Evolutionary conservation across 2,329 filamentous ascomycete genomes (phyloP), one percentile per base, ranked within the genome.

Genomic region (Sclerotinia sclerotiorum): DNA sequence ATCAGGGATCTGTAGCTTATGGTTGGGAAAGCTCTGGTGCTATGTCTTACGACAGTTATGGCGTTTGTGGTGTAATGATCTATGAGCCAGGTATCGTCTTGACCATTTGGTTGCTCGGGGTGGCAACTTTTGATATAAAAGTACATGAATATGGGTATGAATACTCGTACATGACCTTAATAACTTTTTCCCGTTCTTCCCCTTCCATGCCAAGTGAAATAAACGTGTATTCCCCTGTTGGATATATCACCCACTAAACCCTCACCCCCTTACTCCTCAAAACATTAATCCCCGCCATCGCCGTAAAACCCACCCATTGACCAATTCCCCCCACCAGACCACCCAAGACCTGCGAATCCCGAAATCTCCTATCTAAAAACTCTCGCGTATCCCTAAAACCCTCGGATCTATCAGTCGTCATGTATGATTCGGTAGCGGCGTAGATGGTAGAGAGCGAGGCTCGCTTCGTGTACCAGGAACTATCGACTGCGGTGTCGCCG

Each of bases 181-280:
- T 52, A 21, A 29, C 32, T n/a, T 29, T 42, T 42, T n/a, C 3
- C 19, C 2, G 19, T 39, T 19, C 4, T 3, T 49, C 19, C 35
- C n/a, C 24, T 39, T 42, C 54, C 10, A 10, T 27, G 29, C 19
- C 32, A 49, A n/a, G 19, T 39, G 11, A 64, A 27, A 19, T 64
- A 35, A 19, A 65, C 1, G 42, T 24, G 3, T 21, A 54, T 51
- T 32, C 68, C 3, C 49, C 55, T 69, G 21, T 49, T 39, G 15
- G 19, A 62, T 67, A 42, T 65, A 57, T 62, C 54, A 19, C 55
- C 65, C 39, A 27, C 35, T 44, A 75, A 61, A 98, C 88, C 77
- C 90, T 89, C 72, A 93, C 82, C 0, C 94, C 94, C 81, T 94
- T 97, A 79, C 93, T 97, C 80, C 94, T 86, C 73, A 97, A 81